Conservation (phyloP, 2,329 filamentous ascomycete species). For the Raffaelea ambrosiae region DNA sequence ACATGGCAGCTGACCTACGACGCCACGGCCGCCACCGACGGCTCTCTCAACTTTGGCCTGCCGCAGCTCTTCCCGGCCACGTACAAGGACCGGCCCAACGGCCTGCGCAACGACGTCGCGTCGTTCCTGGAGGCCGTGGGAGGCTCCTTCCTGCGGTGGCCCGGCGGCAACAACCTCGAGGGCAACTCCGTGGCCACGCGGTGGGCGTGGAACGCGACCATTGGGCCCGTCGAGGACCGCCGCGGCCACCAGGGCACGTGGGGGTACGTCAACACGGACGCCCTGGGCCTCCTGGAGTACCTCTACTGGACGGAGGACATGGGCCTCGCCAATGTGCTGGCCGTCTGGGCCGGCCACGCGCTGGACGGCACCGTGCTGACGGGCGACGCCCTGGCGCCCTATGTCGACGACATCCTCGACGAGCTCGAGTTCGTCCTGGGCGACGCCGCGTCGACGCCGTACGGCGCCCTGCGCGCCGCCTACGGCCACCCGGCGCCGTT, state of each 20-base stretch:
- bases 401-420: constrained; percentile 52
- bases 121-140: constrained; percentile 42
- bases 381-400: constrained; percentile 41
- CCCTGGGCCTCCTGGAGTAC: constrained; percentile 54
- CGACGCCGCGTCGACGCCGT: constrained; percentile 36
- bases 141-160: constrained; percentile 53
- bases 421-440: constrained; percentile 57
- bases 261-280: constrained; percentile 54
- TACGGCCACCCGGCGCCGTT: constrained; percentile 56
- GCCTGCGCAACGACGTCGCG: constrained; percentile 46
- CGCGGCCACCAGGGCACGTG: constrained; percentile 49
- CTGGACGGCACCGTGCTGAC: constrained; percentile 44
- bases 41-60: constrained; percentile 46
- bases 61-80: constrained; percentile 54
- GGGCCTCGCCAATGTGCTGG: constrained; percentile 38
- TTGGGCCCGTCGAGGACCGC: constrained; percentile 44
- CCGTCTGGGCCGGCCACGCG: constrained; percentile 48
- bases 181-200: constrained; percentile 31
- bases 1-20: background rate
- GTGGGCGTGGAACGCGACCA: constrained; percentile 45
- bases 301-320: constrained; percentile 53
- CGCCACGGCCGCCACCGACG: constrained; percentile 5
- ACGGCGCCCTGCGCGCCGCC: constrained; percentile 47
- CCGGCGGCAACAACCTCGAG: constrained; percentile 56
- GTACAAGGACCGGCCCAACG: constrained; percentile 49